Base-by-base conservation (phyloP, 1,284 basidiomycete species). In the Apiotrichum veenhuisii region DNA sequence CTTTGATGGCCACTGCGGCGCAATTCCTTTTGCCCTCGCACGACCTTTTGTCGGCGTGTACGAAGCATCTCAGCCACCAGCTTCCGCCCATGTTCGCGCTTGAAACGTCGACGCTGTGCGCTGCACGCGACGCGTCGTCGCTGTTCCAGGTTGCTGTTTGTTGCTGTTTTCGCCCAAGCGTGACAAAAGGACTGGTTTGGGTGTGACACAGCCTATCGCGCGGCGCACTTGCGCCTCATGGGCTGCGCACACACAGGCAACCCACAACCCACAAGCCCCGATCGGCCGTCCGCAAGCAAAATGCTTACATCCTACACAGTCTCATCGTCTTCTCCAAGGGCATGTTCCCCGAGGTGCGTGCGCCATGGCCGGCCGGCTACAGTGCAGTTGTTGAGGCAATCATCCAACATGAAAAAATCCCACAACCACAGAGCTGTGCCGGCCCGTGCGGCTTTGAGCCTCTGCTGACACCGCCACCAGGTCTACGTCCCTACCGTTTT, bases 311-410 rank as follows among this genome's bases (percentile, higher is more conserved):
- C 23, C 38, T 22, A 37, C 42, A 43, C 70, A 75, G 73, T 33
- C 67, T 81, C 56, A 80, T 81, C 70, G 80, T 81, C 61, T 81
- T 81, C 71, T 77, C 75, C 70, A 91, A 93, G 82, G 90, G 90
- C 70, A 90, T 88, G 63, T 95, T 95, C 84, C 91, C 91, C 54
- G 90, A 92, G 84, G 91, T 91, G 69, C 55, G 80, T 77, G 38
- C 48, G 44, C 47, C 25, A 25, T 45, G 27, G 30, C 37, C 27
- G 38, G 23, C 17, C 11, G 10, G 15, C 8, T 37, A 17, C 36
- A 9, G 43, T 25, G n/a, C 20, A 22, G n/a, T n/a, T n/a, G n/a
- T n/a, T n/a, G n/a, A n/a, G n/a, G n/a, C n/a, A n/a, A n/a, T n/a
- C n/a, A n/a, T n/a, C n/a, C n/a, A n/a, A n/a, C n/a, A n/a, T n/a